Evolutionary conservation across 2,329 filamentous ascomycete genomes (phyloP).

Genomic region (Drechslerella stenobrocha): DNA sequence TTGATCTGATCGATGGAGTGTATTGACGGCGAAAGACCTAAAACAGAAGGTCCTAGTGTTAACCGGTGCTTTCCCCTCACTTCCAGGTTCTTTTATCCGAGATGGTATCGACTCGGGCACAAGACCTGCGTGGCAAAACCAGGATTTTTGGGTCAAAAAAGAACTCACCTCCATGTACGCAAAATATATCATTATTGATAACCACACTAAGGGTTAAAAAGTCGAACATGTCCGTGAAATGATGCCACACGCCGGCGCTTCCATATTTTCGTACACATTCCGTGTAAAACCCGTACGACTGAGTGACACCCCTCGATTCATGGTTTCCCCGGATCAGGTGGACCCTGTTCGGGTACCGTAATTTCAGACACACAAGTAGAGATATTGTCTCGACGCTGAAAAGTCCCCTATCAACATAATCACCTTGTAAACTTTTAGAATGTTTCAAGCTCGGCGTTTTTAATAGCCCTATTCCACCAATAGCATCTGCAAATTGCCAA

Average conservation of each 20-base stretch:
- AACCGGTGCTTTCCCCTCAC: constrained; percentile 19
- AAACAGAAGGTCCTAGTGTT: constrained; percentile 17
- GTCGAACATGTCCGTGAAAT: constrained; percentile 99
- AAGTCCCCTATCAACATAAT: constrained; percentile 97
- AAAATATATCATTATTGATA: constrained; percentile 98
- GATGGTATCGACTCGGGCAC: constrained; percentile 1
- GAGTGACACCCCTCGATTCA: constrained; percentile 94
- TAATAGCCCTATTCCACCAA: constrained; percentile 55
- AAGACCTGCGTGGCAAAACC: constrained; percentile 8
- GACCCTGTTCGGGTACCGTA: constrained; percentile 93
- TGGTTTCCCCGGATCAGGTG: constrained; percentile 97
- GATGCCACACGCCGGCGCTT: constrained; percentile 98
- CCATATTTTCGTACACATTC: constrained; percentile 98
- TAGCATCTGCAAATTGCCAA: constrained; percentile 18
- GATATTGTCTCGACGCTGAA: constrained; percentile 99
- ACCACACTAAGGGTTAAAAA: constrained; percentile 95
- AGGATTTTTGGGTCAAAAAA: constrained; percentile 14
- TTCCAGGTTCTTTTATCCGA: constrained; percentile 29
- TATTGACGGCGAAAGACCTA: constrained; percentile 81
- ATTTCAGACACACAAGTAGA: constrained; percentile 91
- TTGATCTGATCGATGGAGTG: constrained; percentile 98
- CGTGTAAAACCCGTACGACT: constrained; percentile 98
- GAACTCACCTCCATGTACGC: constrained; percentile 78
- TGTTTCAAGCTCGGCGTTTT: background rate
- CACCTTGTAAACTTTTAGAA: constrained; percentile 62